Evolutionary conservation across 2,329 filamentous ascomycete genomes (phyloP).

Genomic region (Fusarium verrucosum): DNA sequence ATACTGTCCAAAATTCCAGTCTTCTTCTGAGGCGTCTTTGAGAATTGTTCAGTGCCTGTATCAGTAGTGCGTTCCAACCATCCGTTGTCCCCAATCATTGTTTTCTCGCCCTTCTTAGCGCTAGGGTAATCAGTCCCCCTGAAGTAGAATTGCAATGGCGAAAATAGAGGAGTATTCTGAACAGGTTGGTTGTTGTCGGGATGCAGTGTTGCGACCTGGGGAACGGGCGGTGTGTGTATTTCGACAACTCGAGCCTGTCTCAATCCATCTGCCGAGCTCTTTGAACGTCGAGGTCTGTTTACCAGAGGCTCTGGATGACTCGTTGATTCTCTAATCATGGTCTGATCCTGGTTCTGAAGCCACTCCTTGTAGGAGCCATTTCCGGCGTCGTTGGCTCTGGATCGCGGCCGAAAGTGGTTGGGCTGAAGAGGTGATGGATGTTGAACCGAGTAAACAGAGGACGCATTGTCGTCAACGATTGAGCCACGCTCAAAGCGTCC

Average conservation of each 20-base stretch:
- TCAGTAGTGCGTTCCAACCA: slow-evolving; percentile 63
- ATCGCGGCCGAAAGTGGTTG: slow-evolving; percentile 30
- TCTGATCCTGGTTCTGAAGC: slow-evolving; percentile 36
- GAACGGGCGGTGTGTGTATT: slow-evolving; percentile 21
- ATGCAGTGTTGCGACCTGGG: slow-evolving; percentile 22
- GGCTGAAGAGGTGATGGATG: slow-evolving; percentile 37
- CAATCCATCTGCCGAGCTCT: slow-evolving; percentile 44
- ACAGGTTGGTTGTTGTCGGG: slow-evolving; percentile 1
- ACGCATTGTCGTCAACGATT: slow-evolving; percentile 27
- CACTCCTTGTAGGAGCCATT: slow-evolving; percentile 44
- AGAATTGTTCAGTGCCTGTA: slow-evolving; percentile 31
- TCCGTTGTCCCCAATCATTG: slow-evolving; percentile 63
- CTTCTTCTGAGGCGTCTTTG: slow-evolving; percentile 51
- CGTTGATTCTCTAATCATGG: slow-evolving; percentile 26
- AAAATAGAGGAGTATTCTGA: slow-evolving; percentile 48
- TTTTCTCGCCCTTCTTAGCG: slow-evolving; percentile 58
- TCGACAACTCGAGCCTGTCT: slow-evolving; percentile 22
- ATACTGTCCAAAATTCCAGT: slow-evolving; percentile 56
- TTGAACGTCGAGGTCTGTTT: slow-evolving; percentile 43
- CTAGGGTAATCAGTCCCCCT: slow-evolving; percentile 51
- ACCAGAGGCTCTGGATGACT: slow-evolving; percentile 20
- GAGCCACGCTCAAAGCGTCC: slow-evolving; percentile 10
- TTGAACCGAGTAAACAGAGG: slow-evolving; percentile 42
- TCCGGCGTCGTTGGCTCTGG: slow-evolving; percentile 31
- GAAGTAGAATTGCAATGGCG: slow-evolving; percentile 56